Percentiles rank a stretch among this genome's conserved stretches.
Conservation (phyloP, 2,329 filamentous ascomycete species). For the Pseudovirgaria hyperparasitica region DNA sequence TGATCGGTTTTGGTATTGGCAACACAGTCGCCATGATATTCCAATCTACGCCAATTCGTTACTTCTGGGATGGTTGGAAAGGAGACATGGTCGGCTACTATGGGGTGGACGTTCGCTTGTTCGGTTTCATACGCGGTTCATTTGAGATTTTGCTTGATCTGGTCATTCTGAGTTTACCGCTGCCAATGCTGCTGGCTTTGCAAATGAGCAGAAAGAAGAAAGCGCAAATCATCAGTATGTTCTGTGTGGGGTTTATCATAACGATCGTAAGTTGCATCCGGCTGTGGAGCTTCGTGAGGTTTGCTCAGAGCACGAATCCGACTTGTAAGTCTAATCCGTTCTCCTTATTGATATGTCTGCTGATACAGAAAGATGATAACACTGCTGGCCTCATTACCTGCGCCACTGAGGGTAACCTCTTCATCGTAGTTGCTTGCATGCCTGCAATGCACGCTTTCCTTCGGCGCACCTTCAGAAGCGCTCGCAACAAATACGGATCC, state of each 20-base stretch:
- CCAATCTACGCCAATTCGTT: constrained; percentile 24
- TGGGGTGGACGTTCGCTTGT: constrained; percentile 25
- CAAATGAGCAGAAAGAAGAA: constrained; percentile 18
- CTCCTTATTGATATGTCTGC: no score
- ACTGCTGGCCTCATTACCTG: no score
- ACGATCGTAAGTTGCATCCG: constrained; percentile 14
- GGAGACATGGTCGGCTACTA: constrained; percentile 18
- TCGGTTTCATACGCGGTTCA: constrained; percentile 22
- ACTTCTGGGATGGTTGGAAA: constrained; percentile 30
- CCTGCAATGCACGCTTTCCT: no score
- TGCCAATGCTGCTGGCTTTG: constrained; percentile 12
- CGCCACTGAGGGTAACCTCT: no score
- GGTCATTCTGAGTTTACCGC: constrained; percentile 12
- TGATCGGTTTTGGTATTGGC: constrained; percentile 13
- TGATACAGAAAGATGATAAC: no score
- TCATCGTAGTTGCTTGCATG: no score
- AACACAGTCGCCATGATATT: constrained; percentile 19
- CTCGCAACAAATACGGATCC: no score
- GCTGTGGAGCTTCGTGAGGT: constrained; percentile 11
- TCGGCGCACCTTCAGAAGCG: no score
- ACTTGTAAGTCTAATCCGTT: constrained; percentile 11
- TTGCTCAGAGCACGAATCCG: constrained; percentile 11
- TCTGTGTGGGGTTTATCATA: constrained; percentile 15
- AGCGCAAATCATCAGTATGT: constrained; percentile 16
- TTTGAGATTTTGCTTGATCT: constrained; percentile 15